Base-by-base conservation (phyloP, 2,329 filamentous ascomycete species). In the Paecilomyces formosus region DNA sequence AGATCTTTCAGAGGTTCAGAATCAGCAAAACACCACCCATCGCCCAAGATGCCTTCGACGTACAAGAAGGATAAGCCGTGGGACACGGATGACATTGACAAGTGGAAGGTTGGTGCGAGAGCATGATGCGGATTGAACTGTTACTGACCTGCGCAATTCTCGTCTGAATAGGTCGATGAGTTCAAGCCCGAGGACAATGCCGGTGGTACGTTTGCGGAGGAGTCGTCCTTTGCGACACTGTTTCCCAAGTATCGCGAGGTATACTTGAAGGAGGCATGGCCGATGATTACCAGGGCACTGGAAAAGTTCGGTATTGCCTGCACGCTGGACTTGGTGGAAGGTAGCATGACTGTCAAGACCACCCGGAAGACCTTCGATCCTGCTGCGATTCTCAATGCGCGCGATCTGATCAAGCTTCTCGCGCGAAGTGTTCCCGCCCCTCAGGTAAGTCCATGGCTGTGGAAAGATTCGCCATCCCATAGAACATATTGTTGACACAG, bases 231-330 rank as follows among this genome's bases (percentile, higher is more conserved):
- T 73, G 78, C 79, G 61, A 82, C 80, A 12, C 76, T 97, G 6
- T 97, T 97, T 72, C 94, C 94, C 63, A 96, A 96, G 77, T 99
- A 99, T 76, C 88, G 94, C 69, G 94, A 99, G 81, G 84, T 90
- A 55, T 97, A 97, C 70, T 80, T 99, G 58, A 92, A 90, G 71
- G 90, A 96, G 72, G 88, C 88, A 67, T 99, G 94, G 94, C 91
- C 93, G 2, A 83, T 95, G 53, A 85, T 99, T 60, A 97, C 92
- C 28, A 88, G 88, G 68, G 82, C 90, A 0, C 85, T 99, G 60
- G 90, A 96, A 69, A 95, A 94, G 76, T 81, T 84, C 58, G 92
- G 92, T 64, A 91, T 99, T 53, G 90, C 89, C 51, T 97, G 93
- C 72, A 92, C 89, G 8, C 85, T 99, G 26, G 93, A 99, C 79